phyloP scores from a whole-genome alignment of 345 rosid genomes.

The Chamaenerion angustifolium region DNA sequence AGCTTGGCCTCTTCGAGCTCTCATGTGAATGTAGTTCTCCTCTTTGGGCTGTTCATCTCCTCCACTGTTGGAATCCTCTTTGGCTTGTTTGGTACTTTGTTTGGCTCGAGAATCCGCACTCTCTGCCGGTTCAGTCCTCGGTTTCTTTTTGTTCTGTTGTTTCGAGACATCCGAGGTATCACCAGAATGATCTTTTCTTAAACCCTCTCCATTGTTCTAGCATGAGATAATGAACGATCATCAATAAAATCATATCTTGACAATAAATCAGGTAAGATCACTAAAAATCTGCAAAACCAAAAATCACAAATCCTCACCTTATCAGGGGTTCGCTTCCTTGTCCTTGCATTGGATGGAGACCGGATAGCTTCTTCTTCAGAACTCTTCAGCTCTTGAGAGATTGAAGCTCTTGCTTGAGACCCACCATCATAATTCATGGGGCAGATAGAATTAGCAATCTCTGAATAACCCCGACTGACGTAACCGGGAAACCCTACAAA shows the following conservation, averaged over 20 bases:
- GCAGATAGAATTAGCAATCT: constrained; percentile 6
- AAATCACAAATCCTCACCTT: too few relatives aligned
- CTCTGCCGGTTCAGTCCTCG: constrained; percentile 16
- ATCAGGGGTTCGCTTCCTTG: constrained; percentile 38
- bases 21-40: constrained; percentile 59
- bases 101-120: constrained; percentile 30
- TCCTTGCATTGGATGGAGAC: constrained; percentile 38
- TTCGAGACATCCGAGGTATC: constrained; percentile 23
- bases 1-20: constrained; percentile 96
- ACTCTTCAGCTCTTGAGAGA: constrained; percentile 7
- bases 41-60: constrained; percentile 48
- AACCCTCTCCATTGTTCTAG: constrained; percentile 40
- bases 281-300: not conserved
- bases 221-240: constrained; percentile 6
- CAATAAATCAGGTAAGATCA: not conserved
- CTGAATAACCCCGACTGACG: constrained; percentile 51
- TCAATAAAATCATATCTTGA: not conserved
- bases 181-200: constrained; percentile 31
- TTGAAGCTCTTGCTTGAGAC: constrained; percentile 9
- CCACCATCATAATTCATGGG: constrained; percentile 11
- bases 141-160: constrained; percentile 53
- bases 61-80: constrained; percentile 46
- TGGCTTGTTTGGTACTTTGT: constrained; percentile 18
- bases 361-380: constrained; percentile 26
- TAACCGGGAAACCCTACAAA: constrained; percentile 39